Evolutionary conservation across 83 land plant species (phyloP).

Genomic region (Picea abies): DNA sequence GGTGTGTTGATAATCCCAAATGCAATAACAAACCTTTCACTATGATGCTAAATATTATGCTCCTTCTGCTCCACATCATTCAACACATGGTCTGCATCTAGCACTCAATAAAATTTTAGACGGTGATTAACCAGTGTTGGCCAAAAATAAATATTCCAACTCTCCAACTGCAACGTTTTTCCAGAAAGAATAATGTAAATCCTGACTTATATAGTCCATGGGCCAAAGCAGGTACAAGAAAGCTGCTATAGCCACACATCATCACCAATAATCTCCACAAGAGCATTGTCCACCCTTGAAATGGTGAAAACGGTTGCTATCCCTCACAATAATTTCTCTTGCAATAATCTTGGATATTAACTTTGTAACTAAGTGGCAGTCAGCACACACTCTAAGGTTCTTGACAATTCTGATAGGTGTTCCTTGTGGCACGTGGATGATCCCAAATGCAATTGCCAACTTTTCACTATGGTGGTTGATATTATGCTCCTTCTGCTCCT

Average conservation of each 20-base stretch:
- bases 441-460: slow-evolving; percentile 10
- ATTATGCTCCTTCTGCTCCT: background rate
- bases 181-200: too few species aligned
- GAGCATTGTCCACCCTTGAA: slow-evolving; percentile 4
- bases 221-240: too few species aligned
- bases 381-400: slow-evolving; percentile 11
- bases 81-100: background rate
- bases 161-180: too few species aligned
- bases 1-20: background rate
- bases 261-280: slow-evolving; percentile 17
- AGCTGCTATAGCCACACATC: too few species aligned
- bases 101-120: too few species aligned
- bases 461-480: slow-evolving; percentile 14
- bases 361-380: slow-evolving; percentile 3
- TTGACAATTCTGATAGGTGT: slow-evolving; percentile 7
- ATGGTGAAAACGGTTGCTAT: slow-evolving; percentile 8
- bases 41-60: background rate
- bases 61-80: slow-evolving; percentile 4
- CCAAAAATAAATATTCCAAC: too few species aligned
- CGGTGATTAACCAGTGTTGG: too few species aligned
- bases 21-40: background rate
- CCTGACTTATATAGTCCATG: too few species aligned
- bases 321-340: slow-evolving; percentile 11
- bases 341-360: slow-evolving; percentile 4
- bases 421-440: background rate